A percentile compares a stretch with the other conserved stretches of the same genome.
These are phyloP conservation scores for Arthroderma sp. DNA, from an alignment of 2,329 filamentous ascomycete species.

Conservation along the genomic window DNA sequence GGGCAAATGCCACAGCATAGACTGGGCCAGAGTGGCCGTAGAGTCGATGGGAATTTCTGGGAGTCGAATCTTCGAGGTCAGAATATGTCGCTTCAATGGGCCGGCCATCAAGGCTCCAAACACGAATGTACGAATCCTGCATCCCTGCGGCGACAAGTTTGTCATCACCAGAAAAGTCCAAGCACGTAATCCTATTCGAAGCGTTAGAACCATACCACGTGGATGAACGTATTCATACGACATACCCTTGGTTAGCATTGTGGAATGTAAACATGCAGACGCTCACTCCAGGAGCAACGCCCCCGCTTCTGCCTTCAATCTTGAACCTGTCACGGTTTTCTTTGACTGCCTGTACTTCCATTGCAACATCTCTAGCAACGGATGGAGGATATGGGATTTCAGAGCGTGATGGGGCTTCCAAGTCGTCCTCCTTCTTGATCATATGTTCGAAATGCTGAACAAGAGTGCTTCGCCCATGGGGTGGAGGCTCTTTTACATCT, in stretches of 20 bases:
- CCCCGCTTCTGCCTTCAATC: conserved; percentile 72
- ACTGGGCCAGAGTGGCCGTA: conserved; percentile 86
- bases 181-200: conserved; percentile 58
- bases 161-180: conserved; percentile 90
- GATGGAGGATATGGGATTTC: conserved; percentile 81
- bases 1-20: conserved; percentile 80
- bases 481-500: conserved; percentile 62
- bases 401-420: conserved; percentile 64
- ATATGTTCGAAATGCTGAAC: conserved; percentile 79
- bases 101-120: conserved; percentile 83
- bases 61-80: conserved; percentile 42
- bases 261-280: conserved; percentile 98
- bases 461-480: conserved; percentile 56
- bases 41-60: conserved; percentile 58
- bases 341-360: conserved; percentile 87
- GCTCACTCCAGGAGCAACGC: conserved; percentile 69
- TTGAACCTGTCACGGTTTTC: conserved; percentile 86
- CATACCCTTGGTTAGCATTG: conserved; percentile 81
- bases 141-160: conserved; percentile 79
- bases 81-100: conserved; percentile 57
- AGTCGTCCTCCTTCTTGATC: conserved; percentile 78
- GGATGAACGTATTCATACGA: not conserved
- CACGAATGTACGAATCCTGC: conserved; percentile 84
- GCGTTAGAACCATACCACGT: conserved; percentile 13
- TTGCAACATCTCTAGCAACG: conserved; percentile 74